Percentiles rank a stretch among this genome's conserved stretches.
These are phyloP conservation scores for Mikania micrantha DNA, from an alignment of 129 eudicot species.

Conservation along the genomic window DNA sequence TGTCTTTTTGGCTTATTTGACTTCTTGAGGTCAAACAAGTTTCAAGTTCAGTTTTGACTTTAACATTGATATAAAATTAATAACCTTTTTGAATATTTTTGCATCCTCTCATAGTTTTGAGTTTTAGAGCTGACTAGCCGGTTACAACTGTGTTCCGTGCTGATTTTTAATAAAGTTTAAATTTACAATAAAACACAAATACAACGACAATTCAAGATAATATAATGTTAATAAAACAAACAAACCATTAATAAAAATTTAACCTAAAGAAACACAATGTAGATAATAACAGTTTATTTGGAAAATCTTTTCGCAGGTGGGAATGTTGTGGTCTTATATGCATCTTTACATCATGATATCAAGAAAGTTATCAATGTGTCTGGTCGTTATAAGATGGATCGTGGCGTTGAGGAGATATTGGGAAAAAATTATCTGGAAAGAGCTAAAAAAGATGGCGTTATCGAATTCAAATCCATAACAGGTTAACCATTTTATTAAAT, in stretches of 20 bases:
- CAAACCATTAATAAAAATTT: too few species aligned
- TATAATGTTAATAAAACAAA: too few species aligned
- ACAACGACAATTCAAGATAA: too few species aligned
- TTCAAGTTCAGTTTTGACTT: too few species aligned
- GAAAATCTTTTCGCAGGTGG: constrained; percentile 41
- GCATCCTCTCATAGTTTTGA: too few species aligned
- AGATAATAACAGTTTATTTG: too few species aligned
- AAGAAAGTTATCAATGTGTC: constrained; percentile 50
- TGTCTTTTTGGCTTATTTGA: not conserved
- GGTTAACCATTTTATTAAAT: constrained; percentile 25
- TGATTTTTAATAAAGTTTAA: too few species aligned
- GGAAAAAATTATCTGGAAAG: constrained; percentile 58
- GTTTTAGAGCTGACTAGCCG: too few species aligned
- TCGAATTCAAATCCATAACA: constrained; percentile 44
- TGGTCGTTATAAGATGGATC: constrained; percentile 56
- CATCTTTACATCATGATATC: constrained; percentile 63
- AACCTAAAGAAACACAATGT: too few species aligned
- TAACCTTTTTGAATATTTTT: too few species aligned
- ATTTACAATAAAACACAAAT: too few species aligned
- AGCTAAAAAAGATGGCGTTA: constrained; percentile 50
- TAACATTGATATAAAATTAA: too few species aligned
- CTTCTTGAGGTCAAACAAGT: not conserved
- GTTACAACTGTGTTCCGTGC: not conserved
- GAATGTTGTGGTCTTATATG: constrained; percentile 56
- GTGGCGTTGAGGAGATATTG: constrained; percentile 45